phyloP scores from a whole-genome alignment of 148 eudicot genomes.

The Diospyros kaki region DNA sequence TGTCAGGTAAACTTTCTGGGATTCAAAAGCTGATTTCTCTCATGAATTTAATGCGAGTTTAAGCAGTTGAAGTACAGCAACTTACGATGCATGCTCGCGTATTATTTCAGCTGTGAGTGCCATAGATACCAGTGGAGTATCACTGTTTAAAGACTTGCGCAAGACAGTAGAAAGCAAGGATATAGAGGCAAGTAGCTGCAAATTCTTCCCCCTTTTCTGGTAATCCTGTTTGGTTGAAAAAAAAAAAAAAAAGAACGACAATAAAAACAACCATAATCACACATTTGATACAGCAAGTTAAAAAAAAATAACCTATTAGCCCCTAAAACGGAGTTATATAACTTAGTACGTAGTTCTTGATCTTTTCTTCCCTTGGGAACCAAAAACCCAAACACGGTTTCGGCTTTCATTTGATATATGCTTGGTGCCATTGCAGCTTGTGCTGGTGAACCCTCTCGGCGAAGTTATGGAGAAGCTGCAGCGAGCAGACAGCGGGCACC shows the following conservation, averaged over 20 bases:
- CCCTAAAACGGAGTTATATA: no score
- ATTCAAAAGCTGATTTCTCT: not conserved
- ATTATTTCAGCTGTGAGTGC: constrained; percentile 48
- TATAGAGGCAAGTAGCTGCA: constrained; percentile 34
- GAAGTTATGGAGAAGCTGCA: constrained; percentile 51
- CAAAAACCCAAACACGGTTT: not conserved
- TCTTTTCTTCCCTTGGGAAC: no score
- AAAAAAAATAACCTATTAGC: no score
- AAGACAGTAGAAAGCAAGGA: constrained; percentile 33
- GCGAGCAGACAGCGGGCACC: constrained; percentile 23
- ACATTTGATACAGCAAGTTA: no score
- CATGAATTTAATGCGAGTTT: not conserved
- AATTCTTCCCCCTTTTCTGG: no score
- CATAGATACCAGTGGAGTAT: constrained; percentile 51
- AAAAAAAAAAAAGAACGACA: no score
- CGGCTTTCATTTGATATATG: not conserved
- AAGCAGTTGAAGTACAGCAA: not conserved
- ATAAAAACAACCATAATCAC: no score
- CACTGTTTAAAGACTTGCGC: constrained; percentile 44
- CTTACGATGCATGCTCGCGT: not conserved
- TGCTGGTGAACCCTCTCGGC: constrained; percentile 49
- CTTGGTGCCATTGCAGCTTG: constrained; percentile 30
- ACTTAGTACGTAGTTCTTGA: no score
- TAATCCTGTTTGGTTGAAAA: no score
- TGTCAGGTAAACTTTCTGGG: constrained; percentile 31